Evolutionary conservation across 345 rosid genomes (phyloP), one percentile per base, ranked within the genome.

Genomic region (Litchi chinensis): DNA sequence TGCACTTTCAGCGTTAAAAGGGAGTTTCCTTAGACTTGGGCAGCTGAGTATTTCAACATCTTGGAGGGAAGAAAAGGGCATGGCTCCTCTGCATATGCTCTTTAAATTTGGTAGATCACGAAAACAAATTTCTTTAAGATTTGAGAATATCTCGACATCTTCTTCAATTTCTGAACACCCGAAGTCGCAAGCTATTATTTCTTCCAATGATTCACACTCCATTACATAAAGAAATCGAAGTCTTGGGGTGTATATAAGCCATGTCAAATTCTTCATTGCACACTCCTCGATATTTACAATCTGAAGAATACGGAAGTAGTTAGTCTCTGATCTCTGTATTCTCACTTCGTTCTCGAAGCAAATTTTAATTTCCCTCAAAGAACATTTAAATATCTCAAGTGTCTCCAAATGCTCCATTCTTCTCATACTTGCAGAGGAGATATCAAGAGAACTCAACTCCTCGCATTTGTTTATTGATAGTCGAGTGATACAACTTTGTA

Each of bases 211-310:
- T 1, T 54, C 2, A 54, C 59, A 54, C 2, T 0, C 0, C 0
- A 16, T 5, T 16, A 54, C 59, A 16, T 54, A 1, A 54, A 54
- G 59, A 54, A 15, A 54, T 16, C 59, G 8, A 54, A 54, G 59
- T 54, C 59, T 6, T 5, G 59, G 57, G 16, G 7, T 52, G 57
- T 52, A 52, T 15, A 4, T 15, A 15, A 52, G 57, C 57, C 57
- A 52, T 0, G 57, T 52, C 57, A 52, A 52, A 52, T 52, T 52
- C 57, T 52, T 10, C 6, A 16, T 16, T 16, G 8, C n/a, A 54
- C 59, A 54, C 0, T 1, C 0, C 0, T 0, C 0, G 59, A 16
- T 54, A 54, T 15, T 54, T 3, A 54, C 19, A 54, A 5, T 15
- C 8, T 5, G 59, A 54, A 54, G 1, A n/a, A 13, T 16, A 16